Conservation (phyloP, 129 eudicot species). For the Kitagawia praeruptora region DNA sequence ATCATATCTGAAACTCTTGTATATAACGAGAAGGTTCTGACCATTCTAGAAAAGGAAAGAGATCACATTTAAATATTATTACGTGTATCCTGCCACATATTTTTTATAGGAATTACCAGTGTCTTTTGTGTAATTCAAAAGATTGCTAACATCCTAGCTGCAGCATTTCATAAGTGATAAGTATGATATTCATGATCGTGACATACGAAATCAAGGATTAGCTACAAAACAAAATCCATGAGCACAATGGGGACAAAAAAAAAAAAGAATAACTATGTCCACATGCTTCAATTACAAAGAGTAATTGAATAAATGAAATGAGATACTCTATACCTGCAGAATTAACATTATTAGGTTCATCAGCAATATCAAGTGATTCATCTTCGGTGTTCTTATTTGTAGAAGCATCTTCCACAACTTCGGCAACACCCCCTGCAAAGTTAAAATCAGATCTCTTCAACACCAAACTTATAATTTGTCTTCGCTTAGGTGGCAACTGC, state of each 20-base stretch:
- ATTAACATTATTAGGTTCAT: slow-evolving; percentile 25
- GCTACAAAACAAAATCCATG: not conserved
- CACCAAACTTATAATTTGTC: slow-evolving; percentile 63
- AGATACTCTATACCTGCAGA: slow-evolving; percentile 17
- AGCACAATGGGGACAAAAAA: not conserved
- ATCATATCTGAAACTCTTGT: no score
- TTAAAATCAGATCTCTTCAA: slow-evolving; percentile 54
- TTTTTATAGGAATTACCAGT: not conserved
- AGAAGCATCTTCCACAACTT: slow-evolving; percentile 25
- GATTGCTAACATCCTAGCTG: not conserved
- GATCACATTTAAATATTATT: not conserved
- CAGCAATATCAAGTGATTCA: slow-evolving; percentile 21
- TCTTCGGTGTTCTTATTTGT: slow-evolving; percentile 25
- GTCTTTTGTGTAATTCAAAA: not conserved
- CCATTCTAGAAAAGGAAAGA: not conserved
- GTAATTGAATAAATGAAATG: not conserved
- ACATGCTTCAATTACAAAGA: not conserved
- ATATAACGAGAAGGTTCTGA: not conserved
- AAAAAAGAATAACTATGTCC: not conserved
- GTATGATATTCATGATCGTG: not conserved
- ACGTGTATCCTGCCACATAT: not conserved
- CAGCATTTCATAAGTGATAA: not conserved
- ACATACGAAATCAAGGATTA: not conserved
- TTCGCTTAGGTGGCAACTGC: slow-evolving; percentile 83
- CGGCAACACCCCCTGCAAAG: slow-evolving; percentile 39